A percentile compares a stretch with the other conserved stretches of the same genome.
Conservation (phyloP, 2,329 filamentous ascomycete genomes). For the Pestalotiopsis sp. region DNA sequence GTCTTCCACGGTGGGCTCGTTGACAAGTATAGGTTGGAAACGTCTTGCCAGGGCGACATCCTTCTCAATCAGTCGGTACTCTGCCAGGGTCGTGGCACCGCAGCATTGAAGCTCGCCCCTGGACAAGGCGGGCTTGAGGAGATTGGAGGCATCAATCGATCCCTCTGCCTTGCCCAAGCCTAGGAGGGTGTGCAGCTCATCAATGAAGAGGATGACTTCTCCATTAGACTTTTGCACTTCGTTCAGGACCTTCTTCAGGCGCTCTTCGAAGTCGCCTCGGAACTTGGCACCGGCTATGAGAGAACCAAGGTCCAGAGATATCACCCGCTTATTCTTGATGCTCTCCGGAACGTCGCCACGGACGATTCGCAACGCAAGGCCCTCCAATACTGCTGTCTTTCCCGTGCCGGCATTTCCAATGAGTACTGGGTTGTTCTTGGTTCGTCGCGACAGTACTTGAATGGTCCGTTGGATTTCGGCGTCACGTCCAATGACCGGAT, state of each 20-base stretch:
- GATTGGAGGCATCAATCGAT: conserved; percentile 93
- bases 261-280: conserved; percentile 92
- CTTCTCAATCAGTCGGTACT: conserved; percentile 94
- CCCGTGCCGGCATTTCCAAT: conserved; percentile 90
- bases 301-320: conserved; percentile 85
- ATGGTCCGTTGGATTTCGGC: conserved; percentile 92
- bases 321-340: conserved; percentile 90
- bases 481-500: conserved; percentile 94
- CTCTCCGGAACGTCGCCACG: conserved; percentile 93
- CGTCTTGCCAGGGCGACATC: conserved; percentile 89
- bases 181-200: conserved; percentile 89
- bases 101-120: conserved; percentile 93
- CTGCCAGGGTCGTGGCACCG: conserved; percentile 88
- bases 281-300: conserved; percentile 97
- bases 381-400: conserved; percentile 92
- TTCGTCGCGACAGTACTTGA: conserved; percentile 87
- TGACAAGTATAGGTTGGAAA: conserved; percentile 94
- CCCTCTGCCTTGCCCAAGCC: conserved; percentile 95
- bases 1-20: conserved; percentile 86
- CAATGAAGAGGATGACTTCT: conserved; percentile 90
- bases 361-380: conserved; percentile 86
- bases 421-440: conserved; percentile 95
- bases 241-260: conserved; percentile 85
- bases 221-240: conserved; percentile 91
- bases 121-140: conserved; percentile 91